Base-by-base conservation (phyloP, 495 filamentous ascomycete genomes). In the Bacidia gigantensis region DNA sequence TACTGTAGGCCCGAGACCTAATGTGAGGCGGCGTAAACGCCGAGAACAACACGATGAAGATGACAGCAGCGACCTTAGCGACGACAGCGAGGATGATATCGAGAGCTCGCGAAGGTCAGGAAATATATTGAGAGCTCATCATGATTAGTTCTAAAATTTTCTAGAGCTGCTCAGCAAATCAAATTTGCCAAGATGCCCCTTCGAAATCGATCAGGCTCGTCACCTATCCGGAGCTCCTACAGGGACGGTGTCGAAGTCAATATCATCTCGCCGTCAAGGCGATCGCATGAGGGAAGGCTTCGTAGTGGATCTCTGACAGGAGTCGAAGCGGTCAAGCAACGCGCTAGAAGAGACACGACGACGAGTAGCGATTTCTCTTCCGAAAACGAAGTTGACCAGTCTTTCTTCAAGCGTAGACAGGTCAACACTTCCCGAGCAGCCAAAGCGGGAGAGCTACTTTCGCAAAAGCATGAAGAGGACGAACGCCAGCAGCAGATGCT, bases 171-270 rank as follows among this genome's bases (percentile, higher is more conserved):
- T 17, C 84, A 93, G 58, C 86, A 92, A 60, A 95, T 98, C 63
- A 89, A 88, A 62, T 98, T 98, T 59, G 75, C 82, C 26, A 96
- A 96, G 64, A 86, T 96, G 83, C 89, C 92, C 1, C 72, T 94
- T n/a, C 77, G 89, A 18, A 83, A 74, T 51, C 80, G 93, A 49
- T 82, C 87, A 42, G 90, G 86, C 21, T 94, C 88, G 1, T 95
- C 89, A 32, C 90, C 90, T 12, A 83, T 87, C 32, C 85, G 78
- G 29, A 73, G 72, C 65, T 60, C 75, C 5, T 70, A 70, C 24
- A 64, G 62, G 32, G 74, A 79, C 48, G 66, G 67, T 39, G 72
- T 77, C 12, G 76, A 79, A 46, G 69, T 78, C 17, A 69, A 76
- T 61, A 64, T 78, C 24, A 74, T 73, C n/a, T 74, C 74, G 3